Conservation (phyloP, 441 rosid species). For the Geranium incanum region DNA sequence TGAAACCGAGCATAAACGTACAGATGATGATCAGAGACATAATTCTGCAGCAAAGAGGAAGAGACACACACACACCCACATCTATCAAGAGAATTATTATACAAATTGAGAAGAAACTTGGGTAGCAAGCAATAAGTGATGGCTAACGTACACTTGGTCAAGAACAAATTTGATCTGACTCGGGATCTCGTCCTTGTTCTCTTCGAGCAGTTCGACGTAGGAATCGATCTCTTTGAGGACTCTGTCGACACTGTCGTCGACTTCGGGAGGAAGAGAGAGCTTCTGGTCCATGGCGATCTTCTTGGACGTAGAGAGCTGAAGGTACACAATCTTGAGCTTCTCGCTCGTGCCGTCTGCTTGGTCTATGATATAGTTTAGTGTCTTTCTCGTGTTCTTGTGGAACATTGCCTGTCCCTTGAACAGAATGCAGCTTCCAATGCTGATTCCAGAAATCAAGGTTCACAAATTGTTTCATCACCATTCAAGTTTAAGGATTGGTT, state of each 20-base stretch:
- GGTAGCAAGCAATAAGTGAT: not conserved
- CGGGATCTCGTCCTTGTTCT: not conserved
- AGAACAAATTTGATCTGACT: not conserved
- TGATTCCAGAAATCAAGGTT: not conserved
- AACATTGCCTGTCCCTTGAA: conserved; percentile 3
- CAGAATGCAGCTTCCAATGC: not conserved
- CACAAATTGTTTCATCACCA: too few species aligned
- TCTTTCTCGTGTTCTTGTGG: not conserved
- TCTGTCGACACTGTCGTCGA: not conserved
- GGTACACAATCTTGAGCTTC: conserved; percentile 1
- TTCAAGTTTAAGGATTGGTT: not conserved
- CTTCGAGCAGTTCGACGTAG: not conserved
- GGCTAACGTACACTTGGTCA: not conserved
- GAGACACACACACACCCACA: too few species aligned
- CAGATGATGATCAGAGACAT: conserved; percentile 1
- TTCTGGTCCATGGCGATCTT: not conserved
- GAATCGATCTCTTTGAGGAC: not conserved
- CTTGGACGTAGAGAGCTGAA: not conserved
- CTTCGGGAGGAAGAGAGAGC: not conserved
- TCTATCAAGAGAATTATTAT: too few species aligned
- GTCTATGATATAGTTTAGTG: not conserved
- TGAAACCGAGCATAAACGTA: not conserved
- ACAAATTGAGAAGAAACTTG: too few species aligned
- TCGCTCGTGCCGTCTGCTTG: not conserved
- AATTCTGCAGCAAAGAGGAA: not conserved